A percentile compares a stretch with the other conserved stretches of the same genome.
These are phyloP conservation scores for Citrullus mucosospermus DNA, from an alignment of 306 rosid genomes.

Conservation along the genomic window DNA sequence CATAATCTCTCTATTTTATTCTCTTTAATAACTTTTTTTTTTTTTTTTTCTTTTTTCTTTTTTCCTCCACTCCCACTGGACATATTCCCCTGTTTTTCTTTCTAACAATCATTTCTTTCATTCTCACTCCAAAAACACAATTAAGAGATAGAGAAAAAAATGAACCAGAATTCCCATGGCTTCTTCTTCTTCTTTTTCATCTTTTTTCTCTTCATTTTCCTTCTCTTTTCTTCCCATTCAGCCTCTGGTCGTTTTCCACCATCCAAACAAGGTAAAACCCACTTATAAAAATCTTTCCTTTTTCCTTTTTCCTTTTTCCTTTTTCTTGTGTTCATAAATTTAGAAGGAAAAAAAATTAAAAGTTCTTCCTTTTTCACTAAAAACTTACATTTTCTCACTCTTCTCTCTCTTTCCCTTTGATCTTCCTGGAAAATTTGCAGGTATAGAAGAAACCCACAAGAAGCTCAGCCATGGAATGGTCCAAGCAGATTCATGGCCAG, in stretches of 20 bases:
- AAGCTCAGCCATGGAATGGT: neutral
- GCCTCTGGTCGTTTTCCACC: conserved; percentile 20
- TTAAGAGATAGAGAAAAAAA: conserved; percentile 7
- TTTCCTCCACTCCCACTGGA: neutral
- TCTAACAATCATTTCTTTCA: neutral
- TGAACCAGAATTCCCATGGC: conserved; percentile 16
- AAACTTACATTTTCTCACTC: neutral
- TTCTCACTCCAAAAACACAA: neutral
- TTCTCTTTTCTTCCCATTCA: conserved; percentile 24
- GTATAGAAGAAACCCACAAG: neutral
- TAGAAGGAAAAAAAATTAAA: no score
- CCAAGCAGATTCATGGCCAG: neutral
- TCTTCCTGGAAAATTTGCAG: conserved; percentile 1
- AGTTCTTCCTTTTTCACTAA: no score
- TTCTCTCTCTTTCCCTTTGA: neutral
- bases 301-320: neutral
- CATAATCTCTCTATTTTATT: neutral
- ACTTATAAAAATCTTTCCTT: neutral
- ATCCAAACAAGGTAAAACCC: conserved; percentile 25
- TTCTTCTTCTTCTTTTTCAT: conserved; percentile 12
- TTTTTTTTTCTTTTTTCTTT: neutral
- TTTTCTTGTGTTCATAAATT: no score
- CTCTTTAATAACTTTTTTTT: neutral
- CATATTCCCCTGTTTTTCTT: neutral
- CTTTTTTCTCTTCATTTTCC: conserved; percentile 20